phyloP scores from a whole-genome alignment of 768 basidiomycete species.

The Tubosaeta sp. region DNA sequence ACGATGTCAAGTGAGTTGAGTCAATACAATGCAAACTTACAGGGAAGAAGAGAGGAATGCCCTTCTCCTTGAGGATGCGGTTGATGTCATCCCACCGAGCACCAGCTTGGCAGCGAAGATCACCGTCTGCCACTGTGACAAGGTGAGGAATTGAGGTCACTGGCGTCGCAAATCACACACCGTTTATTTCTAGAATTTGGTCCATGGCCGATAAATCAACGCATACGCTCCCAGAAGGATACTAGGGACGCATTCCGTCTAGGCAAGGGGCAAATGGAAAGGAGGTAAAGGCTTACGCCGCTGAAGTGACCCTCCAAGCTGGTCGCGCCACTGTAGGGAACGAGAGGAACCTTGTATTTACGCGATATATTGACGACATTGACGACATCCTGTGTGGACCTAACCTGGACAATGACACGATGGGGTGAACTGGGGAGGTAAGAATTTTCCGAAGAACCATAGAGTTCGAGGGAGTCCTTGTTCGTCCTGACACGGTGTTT shows the following conservation, averaged over 20 bases:
- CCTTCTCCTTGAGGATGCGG: slow-evolving; percentile 56
- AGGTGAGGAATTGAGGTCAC: not conserved
- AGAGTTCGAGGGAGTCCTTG: slow-evolving; percentile 43
- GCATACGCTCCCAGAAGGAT: slow-evolving; percentile 55
- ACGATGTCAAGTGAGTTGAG: not conserved
- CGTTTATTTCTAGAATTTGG: slow-evolving; percentile 54
- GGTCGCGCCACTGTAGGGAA: slow-evolving; percentile 81
- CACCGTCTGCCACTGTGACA: slow-evolving; percentile 58
- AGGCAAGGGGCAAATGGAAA: not conserved
- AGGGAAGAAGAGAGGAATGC: slow-evolving; percentile 82
- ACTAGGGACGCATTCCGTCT: slow-evolving; percentile 22
- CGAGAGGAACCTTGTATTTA: slow-evolving; percentile 71
- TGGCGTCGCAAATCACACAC: slow-evolving; percentile 29
- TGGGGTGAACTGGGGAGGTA: slow-evolving; percentile 60
- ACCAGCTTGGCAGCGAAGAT: slow-evolving; percentile 74
- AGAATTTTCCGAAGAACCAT: slow-evolving; percentile 68
- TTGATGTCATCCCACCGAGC: slow-evolving; percentile 80
- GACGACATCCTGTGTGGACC: slow-evolving; percentile 77
- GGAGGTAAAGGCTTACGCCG: slow-evolving; percentile 43
- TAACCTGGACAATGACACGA: slow-evolving; percentile 53
- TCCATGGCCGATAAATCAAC: slow-evolving; percentile 68
- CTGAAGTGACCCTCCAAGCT: slow-evolving; percentile 85
- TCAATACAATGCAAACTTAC: slow-evolving; percentile 36
- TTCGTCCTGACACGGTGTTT: slow-evolving; percentile 49
- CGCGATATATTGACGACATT: slow-evolving; percentile 72